Percentiles rank a stretch among this genome's conserved stretches.
Evolutionary conservation across 2,329 filamentous ascomycete species (phyloP).

Genomic region (Ophiostoma montium): DNA sequence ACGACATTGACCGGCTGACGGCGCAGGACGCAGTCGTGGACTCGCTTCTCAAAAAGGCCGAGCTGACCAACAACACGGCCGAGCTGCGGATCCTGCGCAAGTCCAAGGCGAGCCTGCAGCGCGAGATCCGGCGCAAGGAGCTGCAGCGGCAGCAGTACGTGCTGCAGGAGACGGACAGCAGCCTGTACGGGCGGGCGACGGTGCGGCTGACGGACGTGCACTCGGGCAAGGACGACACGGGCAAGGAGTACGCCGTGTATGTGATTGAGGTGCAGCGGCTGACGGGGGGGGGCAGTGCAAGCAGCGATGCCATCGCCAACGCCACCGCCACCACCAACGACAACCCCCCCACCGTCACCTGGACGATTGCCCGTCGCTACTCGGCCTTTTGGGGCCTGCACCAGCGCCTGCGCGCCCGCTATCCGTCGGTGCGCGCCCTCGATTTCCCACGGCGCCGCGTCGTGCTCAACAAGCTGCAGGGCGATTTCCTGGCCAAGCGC

Average conservation of each 20-base stretch:
- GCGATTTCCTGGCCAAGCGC: conserved; percentile 86
- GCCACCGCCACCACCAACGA: background rate
- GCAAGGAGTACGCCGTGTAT: conserved; percentile 86
- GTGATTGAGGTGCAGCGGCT: conserved; percentile 73
- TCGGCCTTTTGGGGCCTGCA: conserved; percentile 96
- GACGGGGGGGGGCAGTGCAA: background rate
- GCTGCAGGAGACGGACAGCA: conserved; percentile 95
- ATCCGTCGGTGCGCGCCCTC: conserved; percentile 74
- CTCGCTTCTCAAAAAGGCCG: conserved; percentile 82
- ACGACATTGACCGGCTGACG: conserved; percentile 77
- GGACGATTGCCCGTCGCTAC: conserved; percentile 84
- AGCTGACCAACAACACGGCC: conserved; percentile 91
- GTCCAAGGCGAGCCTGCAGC: conserved; percentile 81
- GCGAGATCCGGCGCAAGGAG: conserved; percentile 87
- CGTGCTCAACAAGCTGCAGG: conserved; percentile 93
- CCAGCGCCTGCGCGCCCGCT: conserved; percentile 70
- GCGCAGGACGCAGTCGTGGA: conserved; percentile 86
- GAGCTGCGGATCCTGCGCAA: conserved; percentile 86
- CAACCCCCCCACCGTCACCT: conserved; percentile 56
- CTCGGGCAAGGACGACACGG: conserved; percentile 65
- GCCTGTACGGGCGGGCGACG: conserved; percentile 79
- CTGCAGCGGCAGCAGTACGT: conserved; percentile 94
- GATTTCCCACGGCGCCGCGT: conserved; percentile 87
- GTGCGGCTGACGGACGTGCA: conserved; percentile 87
- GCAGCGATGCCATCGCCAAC: background rate